These are phyloP conservation scores for Chaetothyriales sp. DNA, from an alignment of 2,329 filamentous ascomycete genomes.

Conservation along the genomic window DNA sequence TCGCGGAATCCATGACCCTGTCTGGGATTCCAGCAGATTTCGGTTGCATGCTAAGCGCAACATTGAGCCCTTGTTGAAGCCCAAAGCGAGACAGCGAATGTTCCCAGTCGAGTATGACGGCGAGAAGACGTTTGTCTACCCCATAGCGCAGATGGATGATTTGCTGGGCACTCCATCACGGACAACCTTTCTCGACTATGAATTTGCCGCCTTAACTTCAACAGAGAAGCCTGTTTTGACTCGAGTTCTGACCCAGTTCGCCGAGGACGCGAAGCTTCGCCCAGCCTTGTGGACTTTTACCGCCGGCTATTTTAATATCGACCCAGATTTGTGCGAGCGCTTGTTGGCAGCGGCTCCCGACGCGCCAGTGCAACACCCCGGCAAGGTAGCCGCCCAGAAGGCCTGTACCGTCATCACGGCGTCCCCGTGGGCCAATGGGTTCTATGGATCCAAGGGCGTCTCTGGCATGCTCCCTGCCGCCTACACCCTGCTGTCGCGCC, in stretches of 20 bases:
- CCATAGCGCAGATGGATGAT: slow-evolving; percentile 75
- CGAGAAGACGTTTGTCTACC: slow-evolving; percentile 62
- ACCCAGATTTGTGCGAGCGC: slow-evolving; percentile 63
- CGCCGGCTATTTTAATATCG: slow-evolving; percentile 96
- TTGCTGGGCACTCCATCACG: slow-evolving; percentile 37
- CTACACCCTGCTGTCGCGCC: slow-evolving; percentile 73
- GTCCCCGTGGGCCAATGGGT: slow-evolving; percentile 85
- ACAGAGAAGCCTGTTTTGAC: slow-evolving; percentile 78
- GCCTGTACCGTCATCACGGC: slow-evolving; percentile 79
- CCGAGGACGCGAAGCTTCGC: slow-evolving; percentile 42
- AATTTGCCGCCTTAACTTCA: slow-evolving; percentile 44
- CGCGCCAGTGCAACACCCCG: slow-evolving; percentile 10
- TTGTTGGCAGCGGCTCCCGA: slow-evolving; percentile 47
- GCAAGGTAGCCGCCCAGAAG: slow-evolving; percentile 19
- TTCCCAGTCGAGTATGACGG: slow-evolving; percentile 18
- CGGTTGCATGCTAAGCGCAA: slow-evolving; percentile 51
- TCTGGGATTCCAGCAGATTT: slow-evolving; percentile 34
- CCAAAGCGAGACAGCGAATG: slow-evolving; percentile 17
- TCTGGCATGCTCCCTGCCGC: slow-evolving; percentile 82
- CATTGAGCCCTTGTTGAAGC: slow-evolving; percentile 50
- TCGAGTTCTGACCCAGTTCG: slow-evolving; percentile 54
- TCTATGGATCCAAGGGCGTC: slow-evolving; percentile 75
- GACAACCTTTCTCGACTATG: slow-evolving; percentile 13
- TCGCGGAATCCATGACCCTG: slow-evolving; percentile 14
- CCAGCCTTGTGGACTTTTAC: slow-evolving; percentile 86